These are phyloP conservation scores for Gossypium sturtianum DNA, from an alignment of 345 rosid genomes.

Conservation along the genomic window DNA sequence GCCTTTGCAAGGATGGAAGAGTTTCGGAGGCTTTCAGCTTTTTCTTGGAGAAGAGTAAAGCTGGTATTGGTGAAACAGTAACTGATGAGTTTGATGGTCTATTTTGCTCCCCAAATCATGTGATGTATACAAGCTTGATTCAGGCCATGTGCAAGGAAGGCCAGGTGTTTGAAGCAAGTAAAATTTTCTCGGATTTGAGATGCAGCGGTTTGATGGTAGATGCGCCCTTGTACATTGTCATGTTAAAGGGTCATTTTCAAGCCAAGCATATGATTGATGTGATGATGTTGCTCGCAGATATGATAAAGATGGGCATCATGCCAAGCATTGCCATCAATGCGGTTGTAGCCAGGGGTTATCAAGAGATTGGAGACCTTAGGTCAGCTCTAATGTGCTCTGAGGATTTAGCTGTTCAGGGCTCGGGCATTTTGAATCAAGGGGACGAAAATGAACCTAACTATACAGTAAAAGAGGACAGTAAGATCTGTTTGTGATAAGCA, in stretches of 20 bases:
- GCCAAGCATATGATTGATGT: constrained; percentile 42
- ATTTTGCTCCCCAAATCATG: constrained; percentile 30
- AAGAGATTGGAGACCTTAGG: constrained; percentile 34
- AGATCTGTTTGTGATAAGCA: not conserved
- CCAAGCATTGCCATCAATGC: constrained; percentile 34
- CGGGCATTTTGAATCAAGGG: not conserved
- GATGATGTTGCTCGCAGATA: constrained; percentile 61
- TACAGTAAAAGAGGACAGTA: not conserved
- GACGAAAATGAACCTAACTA: not conserved
- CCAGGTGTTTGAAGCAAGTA: constrained; percentile 44
- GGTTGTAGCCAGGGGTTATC: constrained; percentile 34
- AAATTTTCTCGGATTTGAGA: constrained; percentile 52
- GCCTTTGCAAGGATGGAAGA: constrained; percentile 55
- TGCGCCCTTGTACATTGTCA: constrained; percentile 23
- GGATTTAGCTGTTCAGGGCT: constrained; percentile 16
- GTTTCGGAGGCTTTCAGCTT: constrained; percentile 35
- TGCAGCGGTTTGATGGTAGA: constrained; percentile 41
- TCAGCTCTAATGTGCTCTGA: constrained; percentile 33
- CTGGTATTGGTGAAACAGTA: not conserved
- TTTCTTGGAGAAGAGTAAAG: constrained; percentile 31
- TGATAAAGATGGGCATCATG: constrained; percentile 54
- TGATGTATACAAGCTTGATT: constrained; percentile 36
- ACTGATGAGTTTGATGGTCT: constrained; percentile 21
- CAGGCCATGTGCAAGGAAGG: constrained; percentile 58
- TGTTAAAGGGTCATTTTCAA: constrained; percentile 38